These are phyloP conservation scores for Suillus subaureus DNA, from an alignment of 768 basidiomycete genomes.

Conservation along the genomic window DNA sequence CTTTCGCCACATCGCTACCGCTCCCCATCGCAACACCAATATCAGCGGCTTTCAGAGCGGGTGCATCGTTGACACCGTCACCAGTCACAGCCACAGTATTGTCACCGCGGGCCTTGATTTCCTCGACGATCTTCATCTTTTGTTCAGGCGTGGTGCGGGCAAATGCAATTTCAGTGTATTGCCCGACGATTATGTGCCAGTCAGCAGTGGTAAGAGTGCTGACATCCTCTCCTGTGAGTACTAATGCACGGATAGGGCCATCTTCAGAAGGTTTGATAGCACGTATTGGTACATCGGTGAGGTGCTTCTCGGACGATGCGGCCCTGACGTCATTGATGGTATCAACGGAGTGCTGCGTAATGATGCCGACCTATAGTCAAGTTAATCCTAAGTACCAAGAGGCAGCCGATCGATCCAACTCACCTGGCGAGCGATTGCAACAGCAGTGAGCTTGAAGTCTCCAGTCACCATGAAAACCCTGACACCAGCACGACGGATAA, in stretches of 20 bases:
- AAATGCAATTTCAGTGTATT: constrained; percentile 50
- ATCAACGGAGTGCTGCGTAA: constrained; percentile 41
- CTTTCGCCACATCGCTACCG: constrained; percentile 55
- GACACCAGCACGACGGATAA: constrained; percentile 52
- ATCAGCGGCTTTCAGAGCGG: constrained; percentile 53
- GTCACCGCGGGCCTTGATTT: constrained; percentile 48
- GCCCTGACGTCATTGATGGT: constrained; percentile 32
- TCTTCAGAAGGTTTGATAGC: constrained; percentile 39
- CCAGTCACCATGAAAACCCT: constrained; percentile 61
- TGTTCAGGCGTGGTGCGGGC: constrained; percentile 59
- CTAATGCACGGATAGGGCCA: constrained; percentile 40
- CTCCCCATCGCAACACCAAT: constrained; percentile 57
- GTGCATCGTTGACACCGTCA: constrained; percentile 59
- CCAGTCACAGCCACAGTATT: constrained; percentile 57
- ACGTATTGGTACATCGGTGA: constrained; percentile 15
- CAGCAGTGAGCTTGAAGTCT: constrained; percentile 55
- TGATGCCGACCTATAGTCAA: constrained; percentile 40
- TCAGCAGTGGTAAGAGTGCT: constrained; percentile 36
- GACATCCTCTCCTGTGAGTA: constrained; percentile 49
- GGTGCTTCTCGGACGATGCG: constrained; percentile 19
- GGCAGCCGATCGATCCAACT: constrained; percentile 17
- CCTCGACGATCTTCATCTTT: constrained; percentile 58
- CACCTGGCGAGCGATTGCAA: constrained; percentile 51
- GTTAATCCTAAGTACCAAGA: constrained; percentile 9
- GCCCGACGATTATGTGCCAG: constrained; percentile 42